Base-by-base conservation (phyloP, 345 rosid genomes). In the Garcia nutans region DNA sequence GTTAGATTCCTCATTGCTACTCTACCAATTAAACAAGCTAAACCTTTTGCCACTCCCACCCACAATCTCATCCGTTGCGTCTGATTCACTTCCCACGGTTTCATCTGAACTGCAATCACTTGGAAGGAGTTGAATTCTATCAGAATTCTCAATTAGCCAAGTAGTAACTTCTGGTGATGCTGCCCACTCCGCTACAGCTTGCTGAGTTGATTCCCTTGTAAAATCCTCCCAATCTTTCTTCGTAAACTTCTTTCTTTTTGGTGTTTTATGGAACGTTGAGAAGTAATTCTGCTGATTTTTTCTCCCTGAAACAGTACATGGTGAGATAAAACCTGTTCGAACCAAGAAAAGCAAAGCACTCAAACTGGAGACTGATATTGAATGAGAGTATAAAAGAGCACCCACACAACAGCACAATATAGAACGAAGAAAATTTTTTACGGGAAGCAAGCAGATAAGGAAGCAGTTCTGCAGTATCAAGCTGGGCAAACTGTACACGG, bases 171-270 rank as follows among this genome's bases (percentile, higher is more conserved):
- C 92, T 17, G 97, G 93, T 44, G 97, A 88, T 54, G 96, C 88
- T 58, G 89, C 77, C 86, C 81, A 70, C 65, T 75, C 84, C 6
- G 65, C 57, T n/a, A 74, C 9, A 13, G 81, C 84, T 59, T 55
- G 47, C 49, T 45, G 73, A 3, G 82, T 69, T 19, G 98, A 89
- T 67, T 88, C 93, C 65, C 67, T 77, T 13, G 94, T 89, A 54
- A 94, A 88, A 79, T 92, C 93, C 60, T 91, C 88, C 95, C 91
- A 92, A 66, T 93, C 95, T 81, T 84, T 79, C 83, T 89, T 83
- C 0, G 97, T 78, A 74, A 89, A 66, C 85, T 79, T 91, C 88
- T 81, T 90, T 69, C 77, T 73, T 74, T 84, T 84, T 0, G 84
- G 87, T 8, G 86, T 87, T 75, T 74, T 85, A 87, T 96, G 98